Base-by-base conservation (phyloP, 345 rosid species). In the Hypericum perforatum region DNA sequence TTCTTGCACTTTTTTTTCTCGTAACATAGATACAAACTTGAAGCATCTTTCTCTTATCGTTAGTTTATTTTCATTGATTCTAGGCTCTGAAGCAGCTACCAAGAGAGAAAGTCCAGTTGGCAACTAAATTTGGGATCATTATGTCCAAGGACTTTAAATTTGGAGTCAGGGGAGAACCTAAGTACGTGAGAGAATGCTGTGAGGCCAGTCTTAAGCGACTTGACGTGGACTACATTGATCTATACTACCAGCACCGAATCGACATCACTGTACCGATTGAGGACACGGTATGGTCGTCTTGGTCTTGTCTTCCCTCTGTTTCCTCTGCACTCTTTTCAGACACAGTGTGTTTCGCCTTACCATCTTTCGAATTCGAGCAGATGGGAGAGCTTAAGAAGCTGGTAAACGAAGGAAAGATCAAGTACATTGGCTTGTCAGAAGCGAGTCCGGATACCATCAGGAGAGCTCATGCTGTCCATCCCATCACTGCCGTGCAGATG, bases 11-110 rank as follows among this genome's bases (percentile, higher is more conserved):
- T 5, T 13, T 7, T 8, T 46, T 12, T 3, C 16, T 29, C 7
- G n/a, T n/a, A n/a, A n/a, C n/a, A n/a, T n/a, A n/a, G n/a, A n/a
- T n/a, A n/a, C n/a, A n/a, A n/a, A n/a, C n/a, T n/a, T n/a, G n/a
- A n/a, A n/a, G n/a, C n/a, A n/a, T n/a, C n/a, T n/a, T n/a, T n/a
- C n/a, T n/a, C n/a, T n/a, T n/a, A n/a, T n/a, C n/a, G n/a, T n/a
- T n/a, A n/a, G n/a, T n/a, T 41, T 7, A 32, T 12, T 15, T 2
- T 45, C 11, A 37, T 12, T 5, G 6, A 42, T 45, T 5, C 22
- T 54, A 81, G 81, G 74, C 78, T 8, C 48, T 74, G 58, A 81
- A 78, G 84, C 72, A 63, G 66, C 73, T 81, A 49, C 84, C 76
- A 3, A 49, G 79, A 15, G 76, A 75, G 13, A 54, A 67, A 58